phyloP scores from a whole-genome alignment of 345 rosid species.

The Dipteronia dyeriana region DNA sequence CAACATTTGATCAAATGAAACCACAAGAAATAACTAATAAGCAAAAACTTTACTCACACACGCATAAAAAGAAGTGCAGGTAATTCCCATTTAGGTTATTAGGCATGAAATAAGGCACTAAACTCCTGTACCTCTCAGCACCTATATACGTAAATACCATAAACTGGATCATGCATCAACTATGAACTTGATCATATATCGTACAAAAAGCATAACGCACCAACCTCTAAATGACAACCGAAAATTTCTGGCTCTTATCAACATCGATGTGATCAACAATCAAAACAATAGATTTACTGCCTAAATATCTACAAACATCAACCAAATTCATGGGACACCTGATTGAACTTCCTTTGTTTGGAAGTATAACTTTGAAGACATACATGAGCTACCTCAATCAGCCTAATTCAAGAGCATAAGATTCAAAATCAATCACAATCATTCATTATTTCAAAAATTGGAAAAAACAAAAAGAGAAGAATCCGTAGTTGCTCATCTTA shows the following conservation, averaged over 20 bases:
- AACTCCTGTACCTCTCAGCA: background rate
- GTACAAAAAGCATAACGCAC: background rate
- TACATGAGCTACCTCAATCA: background rate
- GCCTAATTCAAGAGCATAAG: background rate
- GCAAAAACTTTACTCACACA: background rate
- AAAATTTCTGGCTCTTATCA: background rate
- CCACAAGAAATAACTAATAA: background rate
- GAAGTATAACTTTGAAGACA: background rate
- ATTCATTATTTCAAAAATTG: background rate
- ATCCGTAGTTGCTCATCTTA: background rate
- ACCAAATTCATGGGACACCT: background rate
- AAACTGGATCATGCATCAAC: background rate
- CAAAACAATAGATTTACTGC: background rate
- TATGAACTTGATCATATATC: background rate
- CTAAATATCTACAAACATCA: background rate
- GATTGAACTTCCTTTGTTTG: background rate
- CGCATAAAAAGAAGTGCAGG: background rate
- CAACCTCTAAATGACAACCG: background rate
- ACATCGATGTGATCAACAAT: background rate
- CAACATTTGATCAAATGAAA: background rate
- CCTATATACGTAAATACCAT: too few species aligned
- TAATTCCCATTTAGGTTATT: background rate
- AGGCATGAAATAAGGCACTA: background rate
- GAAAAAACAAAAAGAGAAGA: background rate
- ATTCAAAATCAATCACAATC: background rate